These are phyloP conservation scores for Wallacemonas rigidus DNA, from an alignment of 208 protist genomes.

Conservation along the genomic window DNA sequence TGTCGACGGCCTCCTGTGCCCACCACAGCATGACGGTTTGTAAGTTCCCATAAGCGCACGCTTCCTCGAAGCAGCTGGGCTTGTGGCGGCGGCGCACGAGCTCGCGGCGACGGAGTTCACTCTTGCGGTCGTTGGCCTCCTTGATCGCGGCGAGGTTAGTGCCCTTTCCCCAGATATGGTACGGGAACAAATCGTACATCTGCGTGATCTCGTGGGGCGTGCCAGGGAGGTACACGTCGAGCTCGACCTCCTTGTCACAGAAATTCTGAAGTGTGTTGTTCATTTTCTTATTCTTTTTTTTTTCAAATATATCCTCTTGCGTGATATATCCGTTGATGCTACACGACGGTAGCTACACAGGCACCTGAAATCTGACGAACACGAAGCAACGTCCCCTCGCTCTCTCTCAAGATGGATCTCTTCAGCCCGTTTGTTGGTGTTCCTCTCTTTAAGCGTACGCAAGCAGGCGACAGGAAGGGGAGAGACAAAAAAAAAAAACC, in stretches of 20 bases:
- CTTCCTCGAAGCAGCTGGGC: slow-evolving; percentile 60
- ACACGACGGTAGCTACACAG: too few species aligned
- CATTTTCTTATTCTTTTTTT: slow-evolving; percentile 27
- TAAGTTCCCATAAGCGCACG: slow-evolving; percentile 68
- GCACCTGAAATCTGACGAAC: too few species aligned
- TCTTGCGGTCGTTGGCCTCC: slow-evolving; percentile 9
- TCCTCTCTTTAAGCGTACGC: too few species aligned
- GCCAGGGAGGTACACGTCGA: slow-evolving; percentile 68
- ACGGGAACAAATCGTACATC: slow-evolving; percentile 40
- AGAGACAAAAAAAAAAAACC: too few species aligned
- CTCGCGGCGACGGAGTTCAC: slow-evolving; percentile 12
- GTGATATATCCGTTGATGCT: too few species aligned
- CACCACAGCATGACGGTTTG: slow-evolving; percentile 49
- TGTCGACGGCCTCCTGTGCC: slow-evolving; percentile 50
- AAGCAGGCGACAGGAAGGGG: too few species aligned
- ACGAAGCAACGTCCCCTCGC: too few species aligned
- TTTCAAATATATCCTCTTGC: too few species aligned
- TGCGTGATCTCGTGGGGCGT: slow-evolving; percentile 29
- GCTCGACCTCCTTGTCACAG: slow-evolving; percentile 39
- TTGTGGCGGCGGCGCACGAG: slow-evolving; percentile 34
- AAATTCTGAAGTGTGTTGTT: slow-evolving; percentile 19
- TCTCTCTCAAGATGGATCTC: too few species aligned
- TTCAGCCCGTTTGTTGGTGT: too few species aligned
- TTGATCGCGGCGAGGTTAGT: slow-evolving; percentile 6
- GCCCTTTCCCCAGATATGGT: slow-evolving; percentile 30